These are phyloP conservation scores for Penicillium verrucosum DNA, from an alignment of 2,329 filamentous ascomycete species.

Conservation along the genomic window DNA sequence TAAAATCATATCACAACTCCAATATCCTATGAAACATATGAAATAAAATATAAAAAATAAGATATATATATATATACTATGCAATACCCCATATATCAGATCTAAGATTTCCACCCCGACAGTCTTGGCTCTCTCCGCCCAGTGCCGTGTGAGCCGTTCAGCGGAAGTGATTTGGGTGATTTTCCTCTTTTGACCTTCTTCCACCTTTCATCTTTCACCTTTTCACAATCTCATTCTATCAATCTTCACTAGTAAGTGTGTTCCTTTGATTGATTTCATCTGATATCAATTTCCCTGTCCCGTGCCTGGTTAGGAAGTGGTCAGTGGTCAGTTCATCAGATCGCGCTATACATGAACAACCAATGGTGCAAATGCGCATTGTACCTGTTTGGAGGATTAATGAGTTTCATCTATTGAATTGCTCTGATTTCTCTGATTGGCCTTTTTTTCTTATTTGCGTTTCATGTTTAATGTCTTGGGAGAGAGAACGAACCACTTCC, in stretches of 20 bases:
- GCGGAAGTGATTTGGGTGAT: constrained; percentile 1
- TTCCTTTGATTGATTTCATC: neutral
- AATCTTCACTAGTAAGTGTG: neutral
- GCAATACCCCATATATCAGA: neutral
- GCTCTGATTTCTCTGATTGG: neutral
- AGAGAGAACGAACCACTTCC: neutral
- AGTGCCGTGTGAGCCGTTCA: constrained; percentile 9
- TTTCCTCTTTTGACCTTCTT: neutral
- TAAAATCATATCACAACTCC: no score
- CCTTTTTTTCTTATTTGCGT: neutral
- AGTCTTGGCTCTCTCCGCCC: constrained; percentile 11
- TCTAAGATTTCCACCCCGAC: neutral
- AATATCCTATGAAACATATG: no score
- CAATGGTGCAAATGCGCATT: neutral
- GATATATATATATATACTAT: no score
- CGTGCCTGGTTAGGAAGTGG: neutral
- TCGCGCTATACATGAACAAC: neutral
- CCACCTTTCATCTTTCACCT: neutral
- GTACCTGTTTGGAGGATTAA: neutral
- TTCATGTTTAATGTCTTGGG: neutral
- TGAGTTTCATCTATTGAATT: neutral
- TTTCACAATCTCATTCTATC: neutral
- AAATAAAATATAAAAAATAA: no score
- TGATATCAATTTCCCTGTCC: neutral
- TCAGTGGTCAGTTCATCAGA: neutral